Evolutionary conservation across 2,329 filamentous ascomycete genomes (phyloP), one percentile per base, ranked within the genome.

Genomic region (Phyllosticta citriasiana): DNA sequence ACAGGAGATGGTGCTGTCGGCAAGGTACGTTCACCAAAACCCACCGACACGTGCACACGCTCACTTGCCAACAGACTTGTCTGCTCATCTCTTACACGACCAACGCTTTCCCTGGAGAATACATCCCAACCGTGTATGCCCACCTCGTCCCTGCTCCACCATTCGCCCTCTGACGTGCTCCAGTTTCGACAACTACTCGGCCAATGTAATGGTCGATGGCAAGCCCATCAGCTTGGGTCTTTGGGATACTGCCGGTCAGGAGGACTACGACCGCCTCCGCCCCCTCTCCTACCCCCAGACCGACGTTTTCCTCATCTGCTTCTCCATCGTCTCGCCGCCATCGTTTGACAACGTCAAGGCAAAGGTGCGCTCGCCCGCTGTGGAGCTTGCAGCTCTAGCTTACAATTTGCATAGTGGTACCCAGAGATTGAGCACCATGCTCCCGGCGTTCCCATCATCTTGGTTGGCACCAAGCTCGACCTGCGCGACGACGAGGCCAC

Each of bases 81-180:
- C 87, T 99, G 63, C 87, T 99, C 71, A 99, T 99, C 75, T 97
- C 93, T 59, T 99, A 99, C 80, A 97, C 94, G 66, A 99, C 94
- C 66, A 99, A 97, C 80, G 94, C 94, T 67, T 99, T 99, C 76
- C 94, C 94, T n/a, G 94, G 94, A 77, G 94, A 99, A 82, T 99
- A 99, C 78, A 97, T 99, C 70, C 94, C 94, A 67, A 99, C 94
- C 70, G 94, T 99, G 89, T 94, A 79, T 77, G 88, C 67, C 33
- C 50, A 40, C 16, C 24, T 30, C 53, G 19, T 27, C 26, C 14
- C 22, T 14, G 24, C 14, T 35, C 27, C 54, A 25, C 22, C 27
- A 10, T 16, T 40, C 33, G 33, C 10, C 27, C 27, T 47, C 25
- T 40, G 67, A 66, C 55, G 62, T 64, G 54, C 61, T 54, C 57